Evolutionary conservation across 495 filamentous ascomycete genomes (phyloP), one percentile per base, ranked within the genome.

Genomic region (Aeminium ludgeri): DNA sequence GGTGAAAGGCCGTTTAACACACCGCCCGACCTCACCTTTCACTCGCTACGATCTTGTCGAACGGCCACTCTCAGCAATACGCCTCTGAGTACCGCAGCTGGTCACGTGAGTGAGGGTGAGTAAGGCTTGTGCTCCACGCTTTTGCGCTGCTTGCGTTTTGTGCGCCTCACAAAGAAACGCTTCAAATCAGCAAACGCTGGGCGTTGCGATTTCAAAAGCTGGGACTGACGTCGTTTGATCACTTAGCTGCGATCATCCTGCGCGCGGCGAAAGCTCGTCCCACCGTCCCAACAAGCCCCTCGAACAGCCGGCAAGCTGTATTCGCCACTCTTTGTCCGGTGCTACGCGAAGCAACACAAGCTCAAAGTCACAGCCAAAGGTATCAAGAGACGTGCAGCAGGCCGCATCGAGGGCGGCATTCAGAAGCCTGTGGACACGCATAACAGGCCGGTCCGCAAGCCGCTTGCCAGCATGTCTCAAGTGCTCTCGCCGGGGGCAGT

Each of bases 311-410:
- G 58, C 70, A 76, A 70, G 47, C 65, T 69, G 70, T 70, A 75
- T 72, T 76, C 74, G 45, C 71, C 70, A 62, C 67, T 76, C 44
- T 75, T 76, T 59, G 56, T 69, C 59, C 61, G 64, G 51, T 62
- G 58, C 47, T 68, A 60, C 59, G 61, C 59, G 27, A 60, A 55
- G 40, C 64, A 65, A 57, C 60, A 65, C 48, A 60, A 67, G 34
- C 57, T 68, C 36, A 50, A 58, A 11, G 55, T 60, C 30, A 55
- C 63, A 38, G 45, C 62, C 35, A 65, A 59, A 50, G 55, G 58
- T 43, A 53, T 65, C 51, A 51, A 64, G 36, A 62, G 59, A 50
- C 56, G 63, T 49, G 49, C 50, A 17, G 25, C 18, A 25, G 16
- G 16, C 29, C 34, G 41, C 51, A 40, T 43, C 35, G 18, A 12